phyloP scores from a whole-genome alignment of 2,329 filamentous ascomycete species.

The Boeremia lycopersici region DNA sequence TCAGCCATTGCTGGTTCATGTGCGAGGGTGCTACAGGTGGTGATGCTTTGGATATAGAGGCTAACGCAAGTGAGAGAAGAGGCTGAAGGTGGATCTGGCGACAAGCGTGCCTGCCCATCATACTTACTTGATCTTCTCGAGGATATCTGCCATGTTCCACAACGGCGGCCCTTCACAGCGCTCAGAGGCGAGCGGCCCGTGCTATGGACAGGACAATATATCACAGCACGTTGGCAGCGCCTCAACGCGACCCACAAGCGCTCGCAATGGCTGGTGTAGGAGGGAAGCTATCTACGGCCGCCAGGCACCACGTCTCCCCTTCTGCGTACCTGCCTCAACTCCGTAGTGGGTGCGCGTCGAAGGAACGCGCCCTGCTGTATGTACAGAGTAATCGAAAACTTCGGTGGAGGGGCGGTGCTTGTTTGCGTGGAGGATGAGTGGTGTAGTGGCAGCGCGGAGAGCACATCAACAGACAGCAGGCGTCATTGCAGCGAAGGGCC shows the following conservation, averaged over 20 bases:
- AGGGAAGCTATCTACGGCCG: conserved; percentile 11
- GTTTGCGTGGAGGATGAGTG: conserved; percentile 4
- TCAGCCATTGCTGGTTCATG: conserved; percentile 28
- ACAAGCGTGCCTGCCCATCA: background rate
- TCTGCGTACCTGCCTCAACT: conserved; percentile 1
- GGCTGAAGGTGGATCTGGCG: background rate
- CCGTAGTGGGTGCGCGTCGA: background rate
- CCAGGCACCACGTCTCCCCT: background rate
- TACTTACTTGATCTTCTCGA: conserved; percentile 45
- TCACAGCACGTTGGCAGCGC: conserved; percentile 15
- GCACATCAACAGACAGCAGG: conserved; percentile 8
- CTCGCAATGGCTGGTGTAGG: conserved; percentile 4
- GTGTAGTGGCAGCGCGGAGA: conserved; percentile 8
- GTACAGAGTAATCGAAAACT: background rate
- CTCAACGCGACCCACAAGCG: background rate
- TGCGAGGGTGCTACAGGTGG: background rate
- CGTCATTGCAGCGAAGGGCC: conserved; percentile 20
- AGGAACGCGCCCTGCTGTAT: background rate
- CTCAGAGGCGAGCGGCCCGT: conserved; percentile 5
- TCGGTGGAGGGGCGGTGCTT: background rate
- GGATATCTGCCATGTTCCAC: conserved; percentile 41
- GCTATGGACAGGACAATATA: conserved; percentile 12
- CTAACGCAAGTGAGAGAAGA: background rate
- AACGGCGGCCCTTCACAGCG: conserved; percentile 7
- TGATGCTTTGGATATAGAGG: background rate